Evolutionary conservation across 2,329 filamentous ascomycete species (phyloP).

Genomic region (Zymoseptoria brevis): DNA sequence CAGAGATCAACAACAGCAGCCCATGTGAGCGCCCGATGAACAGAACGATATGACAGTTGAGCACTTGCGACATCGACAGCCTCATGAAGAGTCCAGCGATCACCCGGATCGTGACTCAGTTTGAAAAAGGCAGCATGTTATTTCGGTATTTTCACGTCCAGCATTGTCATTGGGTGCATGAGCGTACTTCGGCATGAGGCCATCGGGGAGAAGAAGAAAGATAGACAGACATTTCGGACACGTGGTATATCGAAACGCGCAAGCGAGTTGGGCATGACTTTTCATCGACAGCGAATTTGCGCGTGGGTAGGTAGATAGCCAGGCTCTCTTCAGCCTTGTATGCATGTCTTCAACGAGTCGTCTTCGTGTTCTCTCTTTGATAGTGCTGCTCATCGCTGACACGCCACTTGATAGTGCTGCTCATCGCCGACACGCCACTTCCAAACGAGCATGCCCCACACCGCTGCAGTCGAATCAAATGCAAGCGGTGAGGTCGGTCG

Average conservation of each 20-base stretch:
- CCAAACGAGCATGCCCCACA: neutral
- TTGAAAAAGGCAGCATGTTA: neutral
- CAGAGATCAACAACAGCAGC: neutral
- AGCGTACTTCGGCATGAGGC: neutral
- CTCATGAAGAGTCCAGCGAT: neutral
- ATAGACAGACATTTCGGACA: neutral
- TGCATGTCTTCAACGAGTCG: neutral
- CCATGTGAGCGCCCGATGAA: neutral
- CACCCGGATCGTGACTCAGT: neutral
- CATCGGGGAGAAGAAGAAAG: neutral
- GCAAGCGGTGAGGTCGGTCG: neutral
- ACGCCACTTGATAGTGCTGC: neutral
- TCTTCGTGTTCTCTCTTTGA: neutral
- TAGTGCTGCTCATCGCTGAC: neutral
- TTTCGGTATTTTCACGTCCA: neutral
- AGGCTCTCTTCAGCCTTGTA: neutral
- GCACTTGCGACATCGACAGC: too few species aligned
- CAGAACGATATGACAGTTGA: neutral
- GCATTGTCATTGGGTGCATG: neutral
- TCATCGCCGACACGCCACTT: neutral
- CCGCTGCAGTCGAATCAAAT: neutral
- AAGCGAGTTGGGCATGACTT: neutral
- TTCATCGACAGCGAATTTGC: neutral
- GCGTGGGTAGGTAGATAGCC: neutral
- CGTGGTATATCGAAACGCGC: neutral